Conservation (phyloP, 345 rosid genomes). For the Citrus reticulata region DNA sequence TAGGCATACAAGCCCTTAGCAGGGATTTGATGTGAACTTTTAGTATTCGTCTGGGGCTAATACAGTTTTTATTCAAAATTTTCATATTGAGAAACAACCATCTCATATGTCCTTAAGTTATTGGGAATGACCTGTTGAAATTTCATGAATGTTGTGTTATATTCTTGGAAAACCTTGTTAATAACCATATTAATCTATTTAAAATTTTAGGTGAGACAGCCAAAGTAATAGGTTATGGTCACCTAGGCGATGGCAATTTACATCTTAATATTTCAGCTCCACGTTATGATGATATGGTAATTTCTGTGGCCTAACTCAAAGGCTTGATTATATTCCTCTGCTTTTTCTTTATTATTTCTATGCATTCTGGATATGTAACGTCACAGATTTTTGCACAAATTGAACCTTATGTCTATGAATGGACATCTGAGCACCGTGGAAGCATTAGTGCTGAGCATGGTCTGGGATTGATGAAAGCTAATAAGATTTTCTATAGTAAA, state of each 20-base stretch:
- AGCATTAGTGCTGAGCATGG: conserved; percentile 99
- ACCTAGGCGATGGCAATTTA: conserved; percentile 93
- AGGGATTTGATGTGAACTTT: neutral
- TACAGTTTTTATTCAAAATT: neutral
- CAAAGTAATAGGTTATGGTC: conserved; percentile 82
- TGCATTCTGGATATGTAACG: neutral
- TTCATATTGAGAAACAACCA: neutral
- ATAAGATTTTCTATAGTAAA: conserved; percentile 77
- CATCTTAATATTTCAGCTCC: conserved; percentile 84
- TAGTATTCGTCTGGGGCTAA: neutral
- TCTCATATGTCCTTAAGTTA: neutral
- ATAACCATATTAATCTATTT: neutral
- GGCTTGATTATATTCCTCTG: neutral
- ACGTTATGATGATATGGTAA: conserved; percentile 62
- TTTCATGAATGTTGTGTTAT: neutral
- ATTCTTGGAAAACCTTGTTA: neutral
- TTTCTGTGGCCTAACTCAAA: neutral
- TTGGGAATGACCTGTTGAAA: neutral
- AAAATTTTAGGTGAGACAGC: conserved; percentile 56
- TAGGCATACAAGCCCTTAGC: neutral
- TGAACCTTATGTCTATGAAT: conserved; percentile 88
- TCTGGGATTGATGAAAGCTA: conserved; percentile 92
- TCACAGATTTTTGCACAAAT: conserved; percentile 72
- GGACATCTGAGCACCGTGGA: conserved; percentile 87
- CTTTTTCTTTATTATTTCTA: neutral